These are phyloP conservation scores for Penicillium lagena DNA, from an alignment of 495 filamentous ascomycete genomes.

Conservation along the genomic window DNA sequence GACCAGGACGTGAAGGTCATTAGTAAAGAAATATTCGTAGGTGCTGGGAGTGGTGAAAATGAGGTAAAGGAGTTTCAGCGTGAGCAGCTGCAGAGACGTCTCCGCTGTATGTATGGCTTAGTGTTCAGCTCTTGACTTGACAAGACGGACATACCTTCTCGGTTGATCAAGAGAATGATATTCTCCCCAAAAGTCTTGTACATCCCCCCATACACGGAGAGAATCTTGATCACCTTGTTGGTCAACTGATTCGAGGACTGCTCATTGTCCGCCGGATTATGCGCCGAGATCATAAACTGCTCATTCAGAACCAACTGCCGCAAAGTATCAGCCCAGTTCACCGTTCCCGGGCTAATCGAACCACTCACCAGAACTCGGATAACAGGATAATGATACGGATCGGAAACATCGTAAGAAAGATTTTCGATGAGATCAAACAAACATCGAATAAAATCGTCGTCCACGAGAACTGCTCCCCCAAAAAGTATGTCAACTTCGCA, in stretches of 20 bases:
- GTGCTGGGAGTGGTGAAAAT: conserved; percentile 88
- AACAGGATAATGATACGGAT: conserved; percentile 94
- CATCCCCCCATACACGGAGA: conserved; percentile 67
- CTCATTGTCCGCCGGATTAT: conserved; percentile 39
- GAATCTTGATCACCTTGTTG: conserved; percentile 86
- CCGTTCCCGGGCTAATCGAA: no score
- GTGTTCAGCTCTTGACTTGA: conserved; percentile 2
- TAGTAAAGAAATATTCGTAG: conserved; percentile 97
- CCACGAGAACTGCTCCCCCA: conserved; percentile 47
- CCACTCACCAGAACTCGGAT: conserved; percentile 79
- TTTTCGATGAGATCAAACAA: conserved; percentile 87
- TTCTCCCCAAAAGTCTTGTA: conserved; percentile 98
- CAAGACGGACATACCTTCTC: conserved; percentile 57
- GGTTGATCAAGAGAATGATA: conserved; percentile 91
- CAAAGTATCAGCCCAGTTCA: background rate
- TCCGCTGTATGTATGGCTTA: conserved; percentile 45
- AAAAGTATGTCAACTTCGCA: background rate
- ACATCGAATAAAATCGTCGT: conserved; percentile 78
- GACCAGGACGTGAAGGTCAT: conserved; percentile 88
- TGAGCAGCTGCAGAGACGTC: conserved; percentile 86
- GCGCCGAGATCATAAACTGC: conserved; percentile 84
- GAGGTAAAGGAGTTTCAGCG: conserved; percentile 90
- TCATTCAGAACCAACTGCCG: conserved; percentile 88
- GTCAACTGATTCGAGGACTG: conserved; percentile 52
- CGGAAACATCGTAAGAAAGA: conserved; percentile 79